Percentiles rank a stretch among this genome's conserved stretches.
These are phyloP conservation scores for Rhododendron vialii DNA, from an alignment of 148 eudicot genomes.

Conservation along the genomic window DNA sequence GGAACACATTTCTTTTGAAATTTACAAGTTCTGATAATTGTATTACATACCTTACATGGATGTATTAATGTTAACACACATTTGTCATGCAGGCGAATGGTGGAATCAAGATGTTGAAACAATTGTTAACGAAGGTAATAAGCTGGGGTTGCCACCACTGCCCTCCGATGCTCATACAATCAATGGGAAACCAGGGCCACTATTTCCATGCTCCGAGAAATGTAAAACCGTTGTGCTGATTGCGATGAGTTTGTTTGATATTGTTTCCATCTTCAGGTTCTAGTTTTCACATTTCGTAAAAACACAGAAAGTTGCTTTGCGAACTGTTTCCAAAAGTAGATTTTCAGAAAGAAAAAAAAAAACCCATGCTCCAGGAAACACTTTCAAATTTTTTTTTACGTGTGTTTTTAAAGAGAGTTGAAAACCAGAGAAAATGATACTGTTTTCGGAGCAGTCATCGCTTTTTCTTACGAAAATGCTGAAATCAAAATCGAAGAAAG, in stretches of 20 bases:
- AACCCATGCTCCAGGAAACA: not conserved
- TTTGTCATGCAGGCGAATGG: slow-evolving; percentile 48
- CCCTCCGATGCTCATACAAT: slow-evolving; percentile 57
- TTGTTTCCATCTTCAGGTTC: not conserved
- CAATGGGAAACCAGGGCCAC: slow-evolving; percentile 62
- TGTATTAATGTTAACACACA: not conserved
- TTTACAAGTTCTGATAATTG: not conserved
- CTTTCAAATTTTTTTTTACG: not conserved
- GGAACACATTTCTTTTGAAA: not conserved
- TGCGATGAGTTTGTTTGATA: not conserved
- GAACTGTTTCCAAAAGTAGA: not conserved
- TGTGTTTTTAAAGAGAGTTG: not conserved
- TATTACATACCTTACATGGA: not conserved
- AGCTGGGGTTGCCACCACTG: slow-evolving; percentile 45
- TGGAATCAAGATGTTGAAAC: slow-evolving; percentile 51
- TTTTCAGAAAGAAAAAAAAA: not conserved
- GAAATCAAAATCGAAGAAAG: not conserved
- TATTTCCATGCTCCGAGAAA: slow-evolving; percentile 57
- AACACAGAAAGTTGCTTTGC: not conserved
- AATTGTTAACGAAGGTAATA: slow-evolving; percentile 37
- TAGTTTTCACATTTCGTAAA: not conserved
- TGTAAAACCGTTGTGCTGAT: slow-evolving; percentile 20
- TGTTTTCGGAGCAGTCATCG: not conserved
- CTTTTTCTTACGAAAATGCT: not conserved
- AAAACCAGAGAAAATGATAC: not conserved